Conservation (phyloP, 2,329 filamentous ascomycete species). For the Aspergillus sclerotialis region DNA sequence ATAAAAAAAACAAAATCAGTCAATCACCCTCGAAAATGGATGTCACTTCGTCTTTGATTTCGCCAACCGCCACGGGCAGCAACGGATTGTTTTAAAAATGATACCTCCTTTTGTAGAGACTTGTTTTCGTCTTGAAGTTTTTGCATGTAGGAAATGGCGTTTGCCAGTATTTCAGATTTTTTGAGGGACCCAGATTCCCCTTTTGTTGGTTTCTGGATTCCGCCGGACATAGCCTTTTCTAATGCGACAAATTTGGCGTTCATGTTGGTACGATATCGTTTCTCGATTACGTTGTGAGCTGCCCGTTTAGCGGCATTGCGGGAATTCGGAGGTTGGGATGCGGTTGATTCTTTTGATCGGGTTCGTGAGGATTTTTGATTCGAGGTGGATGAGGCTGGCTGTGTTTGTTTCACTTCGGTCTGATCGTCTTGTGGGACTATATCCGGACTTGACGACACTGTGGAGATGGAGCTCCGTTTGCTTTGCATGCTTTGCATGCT, state of each 20-base stretch:
- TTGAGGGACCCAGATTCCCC: constrained; percentile 27
- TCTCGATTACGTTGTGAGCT: constrained; percentile 36
- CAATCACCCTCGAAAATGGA: too few relatives aligned
- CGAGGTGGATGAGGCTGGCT: constrained; percentile 3
- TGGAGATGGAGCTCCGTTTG: background rate
- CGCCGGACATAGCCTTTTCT: constrained; percentile 29
- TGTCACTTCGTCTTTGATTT: too few relatives aligned
- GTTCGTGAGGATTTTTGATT: constrained; percentile 13
- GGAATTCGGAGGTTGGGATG: constrained; percentile 11
- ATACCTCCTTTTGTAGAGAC: constrained; percentile 25
- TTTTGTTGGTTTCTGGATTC: constrained; percentile 17
- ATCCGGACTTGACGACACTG: constrained; percentile 24
- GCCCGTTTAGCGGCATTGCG: constrained; percentile 34
- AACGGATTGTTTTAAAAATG: constrained; percentile 21
- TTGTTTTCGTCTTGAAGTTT: constrained; percentile 28
- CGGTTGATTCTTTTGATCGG: background rate
- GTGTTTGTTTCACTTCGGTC: constrained; percentile 9
- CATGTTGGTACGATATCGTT: constrained; percentile 37
- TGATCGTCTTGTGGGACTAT: constrained; percentile 18
- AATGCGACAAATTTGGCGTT: constrained; percentile 35
- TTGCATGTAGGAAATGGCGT: constrained; percentile 31
- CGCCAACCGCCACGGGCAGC: constrained; percentile 18
- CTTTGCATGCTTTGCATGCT: background rate
- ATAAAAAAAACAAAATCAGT: too few relatives aligned
- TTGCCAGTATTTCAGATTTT: constrained; percentile 32